Percentiles rank a stretch among this genome's conserved stretches.
Evolutionary conservation across 176 grass and related monocot genomes (phyloP).

Genomic region (Triticum turgidum): DNA sequence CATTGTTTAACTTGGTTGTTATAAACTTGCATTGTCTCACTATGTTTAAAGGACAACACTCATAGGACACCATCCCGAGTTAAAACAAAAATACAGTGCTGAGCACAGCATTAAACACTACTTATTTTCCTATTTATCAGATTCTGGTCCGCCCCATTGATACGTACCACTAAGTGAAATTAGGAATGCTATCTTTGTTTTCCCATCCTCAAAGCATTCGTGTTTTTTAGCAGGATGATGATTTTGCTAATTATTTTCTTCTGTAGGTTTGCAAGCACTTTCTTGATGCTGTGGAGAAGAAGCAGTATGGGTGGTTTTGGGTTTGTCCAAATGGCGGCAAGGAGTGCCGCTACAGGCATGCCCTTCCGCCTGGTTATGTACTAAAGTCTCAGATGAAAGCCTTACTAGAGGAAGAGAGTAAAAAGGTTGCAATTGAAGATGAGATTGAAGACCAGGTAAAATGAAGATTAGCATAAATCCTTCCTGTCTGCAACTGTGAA

Average conservation of each 20-base stretch:
- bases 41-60: background rate
- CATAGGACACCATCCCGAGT: background rate
- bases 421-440: conserved; percentile 90
- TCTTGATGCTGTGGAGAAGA: conserved; percentile 97
- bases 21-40: background rate
- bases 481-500: conserved; percentile 5
- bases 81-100: background rate
- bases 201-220: background rate
- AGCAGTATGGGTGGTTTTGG: conserved; percentile 99
- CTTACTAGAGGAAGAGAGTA: conserved; percentile 91
- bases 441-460: conserved; percentile 95
- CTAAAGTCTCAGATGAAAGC: conserved; percentile 99
- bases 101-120: background rate
- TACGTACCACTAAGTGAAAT: background rate
- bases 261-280: conserved; percentile 93
- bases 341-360: conserved; percentile 97
- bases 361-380: conserved; percentile 89
- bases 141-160: background rate
- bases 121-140: background rate
- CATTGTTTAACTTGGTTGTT: background rate
- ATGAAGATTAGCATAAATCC: conserved; percentile 16
- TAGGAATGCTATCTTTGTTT: background rate
- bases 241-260: conserved; percentile 23
- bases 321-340: conserved; percentile 91
- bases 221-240: conserved; percentile 1